These are phyloP conservation scores for Lachnellula occidentalis DNA, from an alignment of 2,329 filamentous ascomycete species.

Conservation along the genomic window DNA sequence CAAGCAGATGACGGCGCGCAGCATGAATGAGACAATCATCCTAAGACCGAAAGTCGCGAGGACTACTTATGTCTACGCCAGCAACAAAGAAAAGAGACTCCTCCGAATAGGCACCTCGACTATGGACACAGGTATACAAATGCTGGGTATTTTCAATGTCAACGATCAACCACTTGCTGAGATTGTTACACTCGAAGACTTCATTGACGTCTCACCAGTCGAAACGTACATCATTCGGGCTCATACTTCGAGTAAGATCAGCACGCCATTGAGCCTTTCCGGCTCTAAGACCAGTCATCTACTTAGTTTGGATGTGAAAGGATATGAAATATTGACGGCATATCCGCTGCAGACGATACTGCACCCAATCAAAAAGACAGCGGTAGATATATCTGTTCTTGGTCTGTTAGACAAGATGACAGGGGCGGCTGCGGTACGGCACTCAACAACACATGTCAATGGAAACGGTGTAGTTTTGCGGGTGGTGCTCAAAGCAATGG, in stretches of 20 bases:
- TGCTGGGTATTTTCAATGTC: slow-evolving; percentile 10
- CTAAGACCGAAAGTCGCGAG: slow-evolving; percentile 4
- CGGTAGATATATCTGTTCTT: slow-evolving; percentile 3
- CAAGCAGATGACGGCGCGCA: slow-evolving; percentile 7
- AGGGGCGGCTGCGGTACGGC: slow-evolving; percentile 4
- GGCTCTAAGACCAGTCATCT: background rate
- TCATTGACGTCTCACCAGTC: background rate
- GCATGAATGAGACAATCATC: slow-evolving; percentile 1
- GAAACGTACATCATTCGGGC: slow-evolving; percentile 2
- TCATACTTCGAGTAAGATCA: slow-evolving; percentile 1
- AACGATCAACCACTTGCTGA: background rate
- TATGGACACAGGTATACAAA: background rate
- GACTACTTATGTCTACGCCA: slow-evolving; percentile 9
- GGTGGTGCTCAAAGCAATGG: slow-evolving; percentile 2
- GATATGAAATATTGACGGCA: slow-evolving; percentile 10
- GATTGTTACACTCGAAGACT: slow-evolving; percentile 3
- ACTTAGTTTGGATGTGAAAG: background rate
- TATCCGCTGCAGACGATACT: slow-evolving; percentile 1
- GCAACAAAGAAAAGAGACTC: slow-evolving; percentile 2
- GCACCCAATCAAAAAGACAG: background rate
- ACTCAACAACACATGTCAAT: background rate
- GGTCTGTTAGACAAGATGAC: slow-evolving; percentile 9
- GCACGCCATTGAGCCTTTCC: background rate
- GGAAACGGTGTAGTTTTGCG: background rate
- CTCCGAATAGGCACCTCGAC: slow-evolving; percentile 7